Evolutionary conservation across 768 basidiomycete genomes (phyloP).

Genomic region (Tulasnella sp.): DNA sequence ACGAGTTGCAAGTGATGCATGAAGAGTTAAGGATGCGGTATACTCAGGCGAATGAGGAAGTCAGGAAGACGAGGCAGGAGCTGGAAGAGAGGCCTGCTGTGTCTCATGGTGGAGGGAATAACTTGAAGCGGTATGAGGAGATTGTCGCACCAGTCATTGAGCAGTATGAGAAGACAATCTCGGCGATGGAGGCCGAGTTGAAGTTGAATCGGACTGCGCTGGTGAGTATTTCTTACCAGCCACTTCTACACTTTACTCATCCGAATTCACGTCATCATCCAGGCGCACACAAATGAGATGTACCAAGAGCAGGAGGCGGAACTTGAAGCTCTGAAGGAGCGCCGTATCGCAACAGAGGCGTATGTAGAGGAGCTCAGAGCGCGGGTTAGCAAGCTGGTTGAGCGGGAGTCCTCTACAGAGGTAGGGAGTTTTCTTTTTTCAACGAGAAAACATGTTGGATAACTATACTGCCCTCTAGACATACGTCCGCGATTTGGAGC

Average conservation of each 20-base stretch:
- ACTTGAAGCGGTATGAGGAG: conserved; percentile 75
- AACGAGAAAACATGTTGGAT: background rate
- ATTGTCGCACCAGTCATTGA: conserved; percentile 96
- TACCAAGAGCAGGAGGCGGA: conserved; percentile 88
- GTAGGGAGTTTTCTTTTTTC: conserved; percentile 34
- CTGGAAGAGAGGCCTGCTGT: conserved; percentile 60
- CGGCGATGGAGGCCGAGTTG: conserved; percentile 87
- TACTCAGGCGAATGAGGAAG: conserved; percentile 80
- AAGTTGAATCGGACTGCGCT: conserved; percentile 78
- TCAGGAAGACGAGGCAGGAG: conserved; percentile 67
- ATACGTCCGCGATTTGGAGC: conserved; percentile 88
- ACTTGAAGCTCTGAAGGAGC: conserved; percentile 48
- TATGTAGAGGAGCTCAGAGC: conserved; percentile 80
- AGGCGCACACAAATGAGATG: conserved; percentile 80
- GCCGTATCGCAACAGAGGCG: conserved; percentile 68
- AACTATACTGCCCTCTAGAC: conserved; percentile 39
- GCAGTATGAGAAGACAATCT: conserved; percentile 96
- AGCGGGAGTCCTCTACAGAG: conserved; percentile 87
- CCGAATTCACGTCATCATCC: background rate
- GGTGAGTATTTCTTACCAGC: conserved; percentile 19
- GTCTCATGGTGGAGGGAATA: conserved; percentile 37
- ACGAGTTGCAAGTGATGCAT: conserved; percentile 76
- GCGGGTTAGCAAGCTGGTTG: conserved; percentile 70
- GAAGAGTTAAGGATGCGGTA: conserved; percentile 75
- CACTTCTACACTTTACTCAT: background rate